Evolutionary conservation across 495 filamentous ascomycete species (phyloP), one percentile per base, ranked within the genome.

Genomic region (Penicillium turbatum): DNA sequence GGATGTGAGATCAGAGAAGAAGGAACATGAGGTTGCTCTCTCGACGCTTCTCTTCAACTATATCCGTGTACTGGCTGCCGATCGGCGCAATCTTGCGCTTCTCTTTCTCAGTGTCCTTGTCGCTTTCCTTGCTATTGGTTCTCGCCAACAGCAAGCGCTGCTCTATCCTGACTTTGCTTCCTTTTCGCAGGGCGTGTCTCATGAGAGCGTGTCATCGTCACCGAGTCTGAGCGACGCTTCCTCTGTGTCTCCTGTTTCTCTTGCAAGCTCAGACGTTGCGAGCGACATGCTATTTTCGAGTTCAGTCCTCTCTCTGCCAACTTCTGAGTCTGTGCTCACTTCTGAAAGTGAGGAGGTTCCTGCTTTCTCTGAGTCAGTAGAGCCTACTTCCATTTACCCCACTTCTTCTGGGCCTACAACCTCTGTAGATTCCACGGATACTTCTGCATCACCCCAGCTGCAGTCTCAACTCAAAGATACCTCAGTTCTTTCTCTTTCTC

Each of bases 31-130:
- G 13, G 69, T 74, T 51, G 73, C 73, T 6, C 76, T 89, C 5
- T 69, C 72, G 0, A 82, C 82, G 17, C 75, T 95, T 15, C 43
- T 93, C 16, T 65, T 81, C 32, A 87, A 88, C 55, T 89, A 88
- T 19, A 62, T 89, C 55, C 77, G 80, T 34, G 79, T 90, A 1
- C 71, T 87, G 8, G 76, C 86, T 31, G 74, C 78, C 35, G 90
- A 95, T 62, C 74, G 75, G 42, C 82, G 84, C 58, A 95, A 95
- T 60, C 69, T 92, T 1, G 74, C 78, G 5, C 86, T 95, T 40
- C 70, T 79, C 1, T 51, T 85, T 3, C 74, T 92, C 24, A 80
- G 80, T 51, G 29, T 84, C 6, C 63, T 89, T 10, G 72, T 87
- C 9, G 62, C 82, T 1, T 67, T 86, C n/a, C 70, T 87, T 9